Evolutionary conservation across 805 yeast genomes (phyloP), one percentile per base, ranked within the genome.

Genomic region (Saccharomyces eubayanus): DNA sequence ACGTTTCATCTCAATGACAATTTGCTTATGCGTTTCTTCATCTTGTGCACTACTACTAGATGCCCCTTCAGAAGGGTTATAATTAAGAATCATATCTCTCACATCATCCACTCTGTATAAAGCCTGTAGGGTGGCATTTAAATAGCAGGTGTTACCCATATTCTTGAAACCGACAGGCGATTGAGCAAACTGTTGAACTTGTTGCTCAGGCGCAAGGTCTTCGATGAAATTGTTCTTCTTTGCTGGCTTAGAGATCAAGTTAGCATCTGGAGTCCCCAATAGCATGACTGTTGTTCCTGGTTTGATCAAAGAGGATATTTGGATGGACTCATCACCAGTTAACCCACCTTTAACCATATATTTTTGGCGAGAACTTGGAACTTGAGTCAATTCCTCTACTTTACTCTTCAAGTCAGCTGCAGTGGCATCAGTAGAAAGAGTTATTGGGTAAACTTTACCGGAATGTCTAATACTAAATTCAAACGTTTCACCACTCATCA

Each of bases 141-240:
- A 74, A 65, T 91, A 91, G 70, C 99, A 94, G 0, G 99, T 94
- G 65, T 94, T 94, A 20, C 99, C 99, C 68, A 91, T 86, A 67
- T 94, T 94, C 71, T 86, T 88, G 62, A 94, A 77, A 0, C 99
- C 99, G 28, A 89, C 85, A 1, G 99, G 99, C 71, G 85, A 74
- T 60, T 72, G 57, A 70, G 68, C 74, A 75, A 59, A 68, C 70
- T 64, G 73, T 53, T 63, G 66, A 14, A 55, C 49, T 59, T 64
- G 68, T 53, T 65, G 67, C 40, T 62, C 63, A 12, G 66, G 77
- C 36, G 77, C 76, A 68, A 85, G 70, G 67, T 87, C 96, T 68
- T 87, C 96, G 43, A 84, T 68, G 58, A 88, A 87, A 29, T 80
- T 81, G 49, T 74, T 76, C 55, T 78, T 75, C 11, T 74, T 77